phyloP scores from a whole-genome alignment of 768 basidiomycete genomes.

The Rhodotorula diobovata region DNA sequence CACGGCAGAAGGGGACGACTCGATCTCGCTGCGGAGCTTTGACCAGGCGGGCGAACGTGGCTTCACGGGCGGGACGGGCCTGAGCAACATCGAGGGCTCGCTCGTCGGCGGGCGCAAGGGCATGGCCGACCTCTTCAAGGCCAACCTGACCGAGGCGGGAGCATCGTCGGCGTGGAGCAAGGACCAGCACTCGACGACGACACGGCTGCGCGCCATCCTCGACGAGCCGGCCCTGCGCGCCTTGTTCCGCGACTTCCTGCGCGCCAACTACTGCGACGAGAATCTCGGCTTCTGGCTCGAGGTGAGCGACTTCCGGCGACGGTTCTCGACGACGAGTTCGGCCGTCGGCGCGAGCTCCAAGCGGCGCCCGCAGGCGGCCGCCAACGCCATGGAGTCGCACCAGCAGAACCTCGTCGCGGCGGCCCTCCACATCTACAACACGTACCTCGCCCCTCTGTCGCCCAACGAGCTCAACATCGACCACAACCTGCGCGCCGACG shows the following conservation, averaged over 20 bases:
- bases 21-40: neutral
- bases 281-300: slow-evolving; percentile 97
- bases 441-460: slow-evolving; percentile 90
- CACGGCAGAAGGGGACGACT: slow-evolving; percentile 20
- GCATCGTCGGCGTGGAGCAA: slow-evolving; percentile 42
- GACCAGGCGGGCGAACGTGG: slow-evolving; percentile 17
- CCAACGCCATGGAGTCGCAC: slow-evolving; percentile 84
- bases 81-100: slow-evolving; percentile 31
- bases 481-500: slow-evolving; percentile 87
- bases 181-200: slow-evolving; percentile 81
- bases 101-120: slow-evolving; percentile 23
- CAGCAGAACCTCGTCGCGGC: slow-evolving; percentile 91
- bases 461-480: slow-evolving; percentile 97
- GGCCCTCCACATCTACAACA: slow-evolving; percentile 79
- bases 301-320: slow-evolving; percentile 91
- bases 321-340: slow-evolving; percentile 91
- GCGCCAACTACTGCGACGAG: slow-evolving; percentile 95
- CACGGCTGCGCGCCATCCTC: slow-evolving; percentile 82
- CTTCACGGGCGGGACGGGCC: slow-evolving; percentile 21
- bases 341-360: slow-evolving; percentile 55
- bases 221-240: slow-evolving; percentile 83
- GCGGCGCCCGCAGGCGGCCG: slow-evolving; percentile 24
- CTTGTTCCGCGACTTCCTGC: slow-evolving; percentile 89
- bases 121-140: slow-evolving; percentile 41
- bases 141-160: slow-evolving; percentile 24